Base-by-base conservation (phyloP, 139 green algal genomes). In the Pleodorina starrii region DNA sequence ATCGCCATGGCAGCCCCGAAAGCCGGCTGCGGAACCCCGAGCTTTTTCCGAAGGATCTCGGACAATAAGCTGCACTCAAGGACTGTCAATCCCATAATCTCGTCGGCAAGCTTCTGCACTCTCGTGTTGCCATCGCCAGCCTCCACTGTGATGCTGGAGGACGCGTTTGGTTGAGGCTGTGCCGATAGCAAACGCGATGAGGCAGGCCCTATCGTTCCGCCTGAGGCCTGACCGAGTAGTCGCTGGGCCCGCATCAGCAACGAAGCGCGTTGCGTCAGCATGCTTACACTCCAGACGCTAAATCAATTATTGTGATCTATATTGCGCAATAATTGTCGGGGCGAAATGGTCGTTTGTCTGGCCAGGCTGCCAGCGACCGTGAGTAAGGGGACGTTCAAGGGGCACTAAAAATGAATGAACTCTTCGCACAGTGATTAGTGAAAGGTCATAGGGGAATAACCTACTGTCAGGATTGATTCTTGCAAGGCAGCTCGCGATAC, bases 61-160 rank as follows among this genome's bases (percentile, higher is more conserved):
- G 95, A 96, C 5, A 98, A 90, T 84, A 94, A 93, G 85, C 88
- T 93, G 44, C 95, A 93, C 57, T 98, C 96, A 32, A 98, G 66
- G 5, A 98, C 90, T 29, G 96, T 96, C 4, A 98, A 91, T 16
- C 90, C 72, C 66, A 95, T 81, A 17, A 98, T 96, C 51, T 96
- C 91, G 9, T 96, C 93, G 16, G 96, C 96, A 0, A 98, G 89
- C 80, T 87, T 84, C 50, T 93, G 85, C 19, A 97, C 90, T 69
- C 94, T 95, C 16, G 74, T 79, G 36, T 84, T 91, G 29, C 84
- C 91, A 25, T 59, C 72, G 32, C 48, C 7, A 21, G 38, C 69
- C 23, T 59, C 50, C 0, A 7, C 69, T 2, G 27, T 46, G 32
- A 9, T 5, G 32, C 32, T 44, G 17, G 50, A 5, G 11, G 14